Conservation (phyloP, 1,284 basidiomycete genomes). For the Sporisorium exsertum region DNA sequence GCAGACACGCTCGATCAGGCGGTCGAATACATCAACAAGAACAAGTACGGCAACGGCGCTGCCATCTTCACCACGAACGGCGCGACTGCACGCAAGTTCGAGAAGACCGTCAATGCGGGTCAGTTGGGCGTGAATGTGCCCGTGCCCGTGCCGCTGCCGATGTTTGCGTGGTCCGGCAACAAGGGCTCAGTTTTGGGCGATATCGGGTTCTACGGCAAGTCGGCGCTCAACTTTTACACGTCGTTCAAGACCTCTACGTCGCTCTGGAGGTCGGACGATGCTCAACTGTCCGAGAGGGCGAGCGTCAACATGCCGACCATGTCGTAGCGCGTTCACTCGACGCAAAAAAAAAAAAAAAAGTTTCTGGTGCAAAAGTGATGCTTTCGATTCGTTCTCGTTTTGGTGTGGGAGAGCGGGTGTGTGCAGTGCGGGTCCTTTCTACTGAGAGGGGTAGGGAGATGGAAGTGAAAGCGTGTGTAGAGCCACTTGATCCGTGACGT, state of each 20-base stretch:
- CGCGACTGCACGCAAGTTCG: constrained; percentile 94
- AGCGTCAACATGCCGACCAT: constrained; percentile 65
- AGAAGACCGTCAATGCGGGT: constrained; percentile 87
- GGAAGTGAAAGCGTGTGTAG: constrained; percentile 44
- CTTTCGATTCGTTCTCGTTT: not conserved
- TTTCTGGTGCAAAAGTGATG: not conserved
- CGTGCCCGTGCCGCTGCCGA: constrained; percentile 82
- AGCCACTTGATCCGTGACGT: constrained; percentile 81
- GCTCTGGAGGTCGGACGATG: constrained; percentile 58
- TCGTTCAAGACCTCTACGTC: constrained; percentile 56
- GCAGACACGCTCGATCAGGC: constrained; percentile 92
- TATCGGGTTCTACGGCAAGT: constrained; percentile 63
- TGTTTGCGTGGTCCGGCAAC: constrained; percentile 94
- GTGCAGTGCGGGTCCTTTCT: not conserved
- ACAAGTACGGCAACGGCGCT: constrained; percentile 81
- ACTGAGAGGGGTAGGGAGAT: constrained; percentile 7
- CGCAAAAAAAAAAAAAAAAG: not conserved
- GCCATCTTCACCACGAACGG: constrained; percentile 97
- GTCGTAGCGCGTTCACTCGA: constrained; percentile 20
- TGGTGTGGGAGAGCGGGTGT: too few relatives aligned
- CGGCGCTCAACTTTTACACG: constrained; percentile 62
- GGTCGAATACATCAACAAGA: constrained; percentile 71
- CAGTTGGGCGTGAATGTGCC: constrained; percentile 86
- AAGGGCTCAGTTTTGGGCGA: constrained; percentile 86
- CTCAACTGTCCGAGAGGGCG: constrained; percentile 48